Evolutionary conservation across 2,329 filamentous ascomycete genomes (phyloP), one percentile per base, ranked within the genome.

Genomic region (Westerdykella aurantiaca): DNA sequence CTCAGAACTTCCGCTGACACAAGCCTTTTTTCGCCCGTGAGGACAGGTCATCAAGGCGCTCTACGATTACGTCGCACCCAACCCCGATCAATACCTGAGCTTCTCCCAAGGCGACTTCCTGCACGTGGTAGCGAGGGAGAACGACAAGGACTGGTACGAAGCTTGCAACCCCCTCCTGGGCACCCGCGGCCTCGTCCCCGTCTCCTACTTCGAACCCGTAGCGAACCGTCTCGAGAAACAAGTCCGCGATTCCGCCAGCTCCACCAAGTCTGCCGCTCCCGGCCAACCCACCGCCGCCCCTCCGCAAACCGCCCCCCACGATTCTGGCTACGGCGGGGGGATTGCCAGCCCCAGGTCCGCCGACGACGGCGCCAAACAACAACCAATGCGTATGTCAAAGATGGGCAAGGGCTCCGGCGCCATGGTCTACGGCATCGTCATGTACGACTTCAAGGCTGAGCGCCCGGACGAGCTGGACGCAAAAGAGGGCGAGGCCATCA

Each of bases 101-200:
- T 98, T 98, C 71, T 88, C 84, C 53, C 86, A 88, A 65, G 93
- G 93, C 62, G 93, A 98, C 68, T 98, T 97, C 69, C 93, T 98
- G 67, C 91, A 97, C 73, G 93, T 98, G 52, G 91, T 97, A 68
- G 88, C 87, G 60, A 85, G 91, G 68, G 93, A 97, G 72, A 85
- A 96, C 75, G 91, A 97, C 66, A 73, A 75, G 34, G 88, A 96
- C 66, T 98, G 93, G 91, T 98, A 96, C 77, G 93, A 97, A 71
- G 93, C 91, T 44, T 97, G 89, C 76, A 98, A 98, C 66, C 93
- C 93, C 48, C 76, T 95, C 53, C 88, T 86, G 60, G 85, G 85
- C 69, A 88, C 88, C 40, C 83, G 89, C 54, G 93, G 93, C 49
- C 79, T 98, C 48, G 93, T 98, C 37, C 93, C 93, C 6, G 93